phyloP scores from a whole-genome alignment of 495 filamentous ascomycete species.

The Hyaloscypha variabilis region DNA sequence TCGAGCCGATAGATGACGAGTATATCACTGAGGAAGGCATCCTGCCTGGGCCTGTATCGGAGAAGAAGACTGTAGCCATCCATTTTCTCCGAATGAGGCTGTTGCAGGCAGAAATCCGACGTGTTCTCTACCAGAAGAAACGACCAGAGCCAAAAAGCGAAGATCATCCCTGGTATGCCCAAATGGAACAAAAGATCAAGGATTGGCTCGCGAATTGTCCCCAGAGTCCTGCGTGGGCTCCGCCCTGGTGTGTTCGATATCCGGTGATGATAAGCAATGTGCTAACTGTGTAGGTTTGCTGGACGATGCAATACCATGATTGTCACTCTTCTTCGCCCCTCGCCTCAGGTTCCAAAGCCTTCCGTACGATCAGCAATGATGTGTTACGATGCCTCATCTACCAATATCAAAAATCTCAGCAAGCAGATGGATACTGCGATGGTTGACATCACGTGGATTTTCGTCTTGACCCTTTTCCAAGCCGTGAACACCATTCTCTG shows the following conservation, averaged over 20 bases:
- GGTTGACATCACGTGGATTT: slow-evolving; percentile 91
- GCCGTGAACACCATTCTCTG: slow-evolving; percentile 86
- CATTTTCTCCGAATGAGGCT: slow-evolving; percentile 93
- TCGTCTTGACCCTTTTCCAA: slow-evolving; percentile 84
- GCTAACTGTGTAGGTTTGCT: slow-evolving; percentile 62
- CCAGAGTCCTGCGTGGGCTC: slow-evolving; percentile 49
- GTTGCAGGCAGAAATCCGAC: slow-evolving; percentile 82
- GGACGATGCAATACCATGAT: slow-evolving; percentile 82
- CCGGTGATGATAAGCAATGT: slow-evolving; percentile 8
- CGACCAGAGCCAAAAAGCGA: slow-evolving; percentile 71
- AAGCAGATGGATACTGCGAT: slow-evolving; percentile 72
- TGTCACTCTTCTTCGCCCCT: slow-evolving; percentile 81
- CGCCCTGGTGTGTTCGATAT: slow-evolving; percentile 48
- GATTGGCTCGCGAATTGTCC: slow-evolving; percentile 63
- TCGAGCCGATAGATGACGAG: slow-evolving; percentile 74
- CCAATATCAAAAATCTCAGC: slow-evolving; percentile 76
- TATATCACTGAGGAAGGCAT: slow-evolving; percentile 83
- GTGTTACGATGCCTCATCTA: slow-evolving; percentile 80
- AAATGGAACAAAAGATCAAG: slow-evolving; percentile 77
- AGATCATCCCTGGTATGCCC: slow-evolving; percentile 78
- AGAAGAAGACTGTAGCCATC: slow-evolving; percentile 83
- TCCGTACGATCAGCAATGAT: slow-evolving; percentile 69
- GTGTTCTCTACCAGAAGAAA: slow-evolving; percentile 81
- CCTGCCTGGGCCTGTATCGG: slow-evolving; percentile 62
- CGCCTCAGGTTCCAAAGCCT: slow-evolving; percentile 86